Conservation (phyloP, 176 grass and related monocot species). For the Cenchrus purpureus region DNA sequence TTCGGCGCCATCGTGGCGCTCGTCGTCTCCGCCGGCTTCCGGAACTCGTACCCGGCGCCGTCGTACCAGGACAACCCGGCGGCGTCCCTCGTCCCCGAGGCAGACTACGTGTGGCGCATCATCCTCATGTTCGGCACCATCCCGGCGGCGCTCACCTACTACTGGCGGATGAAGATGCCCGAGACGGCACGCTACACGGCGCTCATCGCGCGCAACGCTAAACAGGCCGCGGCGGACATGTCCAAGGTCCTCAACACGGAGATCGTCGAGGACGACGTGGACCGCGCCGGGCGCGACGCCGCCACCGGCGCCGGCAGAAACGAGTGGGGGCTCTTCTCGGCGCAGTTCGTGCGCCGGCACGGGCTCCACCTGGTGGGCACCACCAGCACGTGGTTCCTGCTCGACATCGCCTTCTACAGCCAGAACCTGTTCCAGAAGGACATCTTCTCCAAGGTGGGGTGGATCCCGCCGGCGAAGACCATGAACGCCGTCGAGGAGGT, state of each 20-base stretch:
- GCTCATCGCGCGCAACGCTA: slow-evolving; percentile 62
- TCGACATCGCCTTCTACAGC: slow-evolving; percentile 86
- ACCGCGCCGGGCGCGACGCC: neutral
- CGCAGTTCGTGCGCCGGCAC: slow-evolving; percentile 57
- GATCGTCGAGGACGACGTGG: slow-evolving; percentile 52
- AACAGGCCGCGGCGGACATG: slow-evolving; percentile 72
- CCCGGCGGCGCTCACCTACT: slow-evolving; percentile 70
- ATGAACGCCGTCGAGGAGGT: slow-evolving; percentile 80
- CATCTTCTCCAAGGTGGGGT: slow-evolving; percentile 63
- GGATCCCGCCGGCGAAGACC: slow-evolving; percentile 54
- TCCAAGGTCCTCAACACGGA: slow-evolving; percentile 61
- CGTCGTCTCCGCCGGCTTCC: slow-evolving; percentile 41
- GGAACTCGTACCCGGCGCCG: slow-evolving; percentile 48
- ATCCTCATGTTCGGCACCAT: slow-evolving; percentile 72
- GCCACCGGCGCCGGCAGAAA: neutral
- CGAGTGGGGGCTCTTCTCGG: slow-evolving; percentile 59
- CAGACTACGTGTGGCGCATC: slow-evolving; percentile 68
- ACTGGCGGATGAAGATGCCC: slow-evolving; percentile 84
- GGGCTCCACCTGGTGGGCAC: slow-evolving; percentile 66
- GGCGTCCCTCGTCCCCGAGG: slow-evolving; percentile 42
- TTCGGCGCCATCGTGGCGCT: slow-evolving; percentile 52
- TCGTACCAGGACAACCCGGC: slow-evolving; percentile 42
- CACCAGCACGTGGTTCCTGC: slow-evolving; percentile 63
- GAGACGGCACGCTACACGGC: slow-evolving; percentile 81
- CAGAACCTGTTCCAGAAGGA: slow-evolving; percentile 87